Evolutionary conservation across 495 filamentous ascomycete genomes (phyloP), one percentile per base, ranked within the genome.

Genomic region (Parathielavia appendiculata): DNA sequence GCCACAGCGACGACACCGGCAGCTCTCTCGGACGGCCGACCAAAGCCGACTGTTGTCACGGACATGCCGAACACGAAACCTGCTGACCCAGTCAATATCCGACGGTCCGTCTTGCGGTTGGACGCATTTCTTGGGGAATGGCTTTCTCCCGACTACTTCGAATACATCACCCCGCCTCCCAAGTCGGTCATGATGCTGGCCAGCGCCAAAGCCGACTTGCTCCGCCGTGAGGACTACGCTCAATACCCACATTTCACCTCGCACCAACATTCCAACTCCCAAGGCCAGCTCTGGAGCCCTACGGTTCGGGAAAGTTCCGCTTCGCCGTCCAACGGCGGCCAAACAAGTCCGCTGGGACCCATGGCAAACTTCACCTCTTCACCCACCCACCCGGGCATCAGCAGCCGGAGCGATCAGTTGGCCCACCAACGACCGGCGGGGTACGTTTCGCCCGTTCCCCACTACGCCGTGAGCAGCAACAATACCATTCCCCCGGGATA

Each of bases 91-190:
- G 22, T 39, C 11, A 52, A 47, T 5, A 59, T 73, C 38, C 74
- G 77, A 38, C 88, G 80, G 66, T 76, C 81, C 2, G 72, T 83
- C 9, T 68, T 97, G 50, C 86, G 93, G 1, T 79, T 97, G 8
- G 95, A 97, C 72, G 86, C 95, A 0, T 95, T 92, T 67, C 79
- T 97, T 4, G 95, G 95, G 16, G 93, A 99, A 75, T 99, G 93
- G 93, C 78, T 97, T 43, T 87, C 86, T 5, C 89, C 90, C 5
- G 86, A 90, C 66, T 99, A 99, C 66, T 99, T 89, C 65, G 91
- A 92, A 43, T 77, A 86, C 35, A 97, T 97, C 64, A 92, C 88
- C 11, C 90, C 91, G 2, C 93, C 93, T 14, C 95, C 93, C 2
- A 80, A 81, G 45, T 92, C 90, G 3, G 81, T 86, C 16, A 82